Percentiles rank a stretch among this genome's conserved stretches.
Conservation (phyloP, 257 asterid species). For the Osmanthus fragrans region DNA sequence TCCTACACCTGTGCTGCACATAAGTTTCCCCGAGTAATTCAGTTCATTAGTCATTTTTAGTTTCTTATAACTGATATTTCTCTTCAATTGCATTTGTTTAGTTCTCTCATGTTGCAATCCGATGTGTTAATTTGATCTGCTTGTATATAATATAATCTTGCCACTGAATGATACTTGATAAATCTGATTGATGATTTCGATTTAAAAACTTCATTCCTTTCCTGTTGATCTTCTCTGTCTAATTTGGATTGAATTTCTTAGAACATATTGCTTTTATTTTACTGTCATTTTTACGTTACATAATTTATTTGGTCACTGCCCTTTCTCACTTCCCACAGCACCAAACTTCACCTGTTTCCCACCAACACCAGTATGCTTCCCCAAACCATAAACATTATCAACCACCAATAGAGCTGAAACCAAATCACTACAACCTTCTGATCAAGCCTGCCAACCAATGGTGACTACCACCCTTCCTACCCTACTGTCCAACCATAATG, state of each 20-base stretch:
- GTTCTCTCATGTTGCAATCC: not conserved
- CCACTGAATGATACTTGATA: constrained; percentile 1
- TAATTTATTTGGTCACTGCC: constrained; percentile 1
- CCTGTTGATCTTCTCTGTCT: no score
- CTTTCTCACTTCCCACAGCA: not conserved
- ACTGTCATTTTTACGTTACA: not conserved
- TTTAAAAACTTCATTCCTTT: no score
- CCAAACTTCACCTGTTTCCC: not conserved
- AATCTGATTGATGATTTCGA: not conserved
- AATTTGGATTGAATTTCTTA: no score
- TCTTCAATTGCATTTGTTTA: no score
- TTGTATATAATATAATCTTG: constrained; percentile 1
- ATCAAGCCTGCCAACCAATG: no score
- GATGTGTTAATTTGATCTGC: not conserved
- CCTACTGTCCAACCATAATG: not conserved
- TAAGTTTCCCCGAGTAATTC: not conserved
- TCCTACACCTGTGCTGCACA: no score
- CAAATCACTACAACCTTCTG: no score
- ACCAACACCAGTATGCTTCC: not conserved
- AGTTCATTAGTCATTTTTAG: not conserved
- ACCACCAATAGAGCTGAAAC: not conserved
- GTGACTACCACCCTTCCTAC: no score
- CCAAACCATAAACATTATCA: not conserved
- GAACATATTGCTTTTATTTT: not conserved
- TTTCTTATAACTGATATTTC: not conserved